phyloP scores from a whole-genome alignment of 495 filamentous ascomycete genomes.

The Usnea hakonensis region DNA sequence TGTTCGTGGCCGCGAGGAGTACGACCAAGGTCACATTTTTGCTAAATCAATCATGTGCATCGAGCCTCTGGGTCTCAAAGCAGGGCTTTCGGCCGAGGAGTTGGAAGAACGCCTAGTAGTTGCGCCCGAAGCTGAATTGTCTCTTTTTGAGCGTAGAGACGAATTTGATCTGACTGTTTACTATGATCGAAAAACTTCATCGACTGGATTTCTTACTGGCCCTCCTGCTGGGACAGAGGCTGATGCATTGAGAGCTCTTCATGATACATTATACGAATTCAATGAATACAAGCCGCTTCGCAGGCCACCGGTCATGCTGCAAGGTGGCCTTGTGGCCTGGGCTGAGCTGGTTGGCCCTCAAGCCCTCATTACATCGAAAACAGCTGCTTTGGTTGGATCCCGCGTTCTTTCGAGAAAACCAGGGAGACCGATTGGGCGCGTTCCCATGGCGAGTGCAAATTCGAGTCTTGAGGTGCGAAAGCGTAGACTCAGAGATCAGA shows the following conservation, averaged over 20 bases:
- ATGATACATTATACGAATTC: slow-evolving; percentile 74
- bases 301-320: slow-evolving; percentile 63
- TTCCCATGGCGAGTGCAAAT: slow-evolving; percentile 46
- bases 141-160: slow-evolving; percentile 65
- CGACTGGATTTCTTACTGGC: slow-evolving; percentile 44
- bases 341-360: slow-evolving; percentile 64
- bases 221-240: slow-evolving; percentile 43
- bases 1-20: slow-evolving; percentile 72
- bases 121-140: slow-evolving; percentile 64
- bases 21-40: slow-evolving; percentile 81
- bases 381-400: slow-evolving; percentile 41
- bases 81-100: slow-evolving; percentile 77
- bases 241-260: slow-evolving; percentile 58
- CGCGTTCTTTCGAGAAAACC: slow-evolving; percentile 33
- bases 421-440: slow-evolving; percentile 43
- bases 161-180: slow-evolving; percentile 83
- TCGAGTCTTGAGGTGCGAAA: slow-evolving; percentile 48
- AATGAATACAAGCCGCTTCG: slow-evolving; percentile 68
- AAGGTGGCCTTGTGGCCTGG: slow-evolving; percentile 83
- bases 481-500: slow-evolving; percentile 49
- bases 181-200: slow-evolving; percentile 65
- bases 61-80: slow-evolving; percentile 70
- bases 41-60: slow-evolving; percentile 76
- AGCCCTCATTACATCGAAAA: slow-evolving; percentile 53
- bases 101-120: slow-evolving; percentile 75